phyloP scores from a whole-genome alignment of 2,329 filamentous ascomycete genomes.

The Curvularia spicifera region DNA sequence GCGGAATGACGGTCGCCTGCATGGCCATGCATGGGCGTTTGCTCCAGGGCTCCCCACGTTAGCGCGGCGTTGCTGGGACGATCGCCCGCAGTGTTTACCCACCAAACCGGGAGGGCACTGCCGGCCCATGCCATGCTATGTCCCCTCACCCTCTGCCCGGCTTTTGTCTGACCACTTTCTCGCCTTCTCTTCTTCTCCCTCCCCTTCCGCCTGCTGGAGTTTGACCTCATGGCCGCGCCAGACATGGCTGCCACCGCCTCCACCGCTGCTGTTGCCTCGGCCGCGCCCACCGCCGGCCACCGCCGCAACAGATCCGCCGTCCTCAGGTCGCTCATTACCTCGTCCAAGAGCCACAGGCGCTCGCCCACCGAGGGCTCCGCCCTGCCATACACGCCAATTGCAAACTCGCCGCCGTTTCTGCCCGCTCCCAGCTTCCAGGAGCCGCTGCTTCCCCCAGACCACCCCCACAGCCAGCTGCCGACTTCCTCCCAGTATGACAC shows the following conservation, averaged over 20 bases:
- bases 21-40: constrained; percentile 20
- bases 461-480: constrained; percentile 52
- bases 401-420: constrained; percentile 31
- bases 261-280: not conserved
- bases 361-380: constrained; percentile 52
- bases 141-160: constrained; percentile 31
- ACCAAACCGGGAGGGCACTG: constrained; percentile 17
- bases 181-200: constrained; percentile 19
- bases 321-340: constrained; percentile 58
- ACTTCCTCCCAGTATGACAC: constrained; percentile 43
- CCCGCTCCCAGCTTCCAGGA: constrained; percentile 36
- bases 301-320: constrained; percentile 52
- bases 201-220: constrained; percentile 2
- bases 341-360: constrained; percentile 56
- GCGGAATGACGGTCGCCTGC: constrained; percentile 12
- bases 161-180: constrained; percentile 23
- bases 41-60: constrained; percentile 16
- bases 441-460: constrained; percentile 58
- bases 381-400: constrained; percentile 31
- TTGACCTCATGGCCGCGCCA: constrained; percentile 31
- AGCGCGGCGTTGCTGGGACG: constrained; percentile 26
- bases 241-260: constrained; percentile 29
- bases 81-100: constrained; percentile 26
- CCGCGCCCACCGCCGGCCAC: constrained; percentile 37
- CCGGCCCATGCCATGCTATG: constrained; percentile 26